A percentile compares a stretch with the other conserved stretches of the same genome.
Conservation (phyloP, 1,284 basidiomycete genomes). For the Tylopilus sp. region DNA sequence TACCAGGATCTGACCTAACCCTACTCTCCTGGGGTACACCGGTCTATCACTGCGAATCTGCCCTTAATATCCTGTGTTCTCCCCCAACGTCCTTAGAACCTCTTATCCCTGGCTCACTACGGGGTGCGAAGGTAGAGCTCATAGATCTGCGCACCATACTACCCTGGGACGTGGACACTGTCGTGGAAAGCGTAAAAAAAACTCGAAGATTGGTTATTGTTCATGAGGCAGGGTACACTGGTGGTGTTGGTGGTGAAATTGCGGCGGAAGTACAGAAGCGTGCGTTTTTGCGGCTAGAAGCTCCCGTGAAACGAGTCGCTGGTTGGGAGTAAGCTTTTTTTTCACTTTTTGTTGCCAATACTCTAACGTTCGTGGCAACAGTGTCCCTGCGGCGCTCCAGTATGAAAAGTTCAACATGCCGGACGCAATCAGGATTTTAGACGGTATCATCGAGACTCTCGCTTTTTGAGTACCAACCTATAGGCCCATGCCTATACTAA, state of each 20-base stretch:
- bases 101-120: conserved; percentile 66
- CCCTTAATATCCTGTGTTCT: conserved; percentile 59
- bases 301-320: conserved; percentile 80
- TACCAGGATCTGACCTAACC: conserved; percentile 76
- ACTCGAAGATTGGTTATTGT: conserved; percentile 86
- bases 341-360: not conserved
- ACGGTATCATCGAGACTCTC: conserved; percentile 80
- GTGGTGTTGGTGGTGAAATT: conserved; percentile 83
- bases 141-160: conserved; percentile 89
- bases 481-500: not conserved
- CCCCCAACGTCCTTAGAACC: conserved; percentile 65
- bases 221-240: conserved; percentile 83
- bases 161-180: conserved; percentile 81
- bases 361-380: conserved; percentile 30
- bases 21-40: conserved; percentile 90
- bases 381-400: conserved; percentile 74
- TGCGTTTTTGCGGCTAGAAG: conserved; percentile 82
- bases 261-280: conserved; percentile 80
- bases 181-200: conserved; percentile 76
- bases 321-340: conserved; percentile 81
- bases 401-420: conserved; percentile 91
- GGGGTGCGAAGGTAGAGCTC: conserved; percentile 74
- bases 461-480: conserved; percentile 49
- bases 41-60: conserved; percentile 83
- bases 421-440: conserved; percentile 76